Conservation (phyloP, 2,329 filamentous ascomycete species). For the Penicillium sp. region DNA sequence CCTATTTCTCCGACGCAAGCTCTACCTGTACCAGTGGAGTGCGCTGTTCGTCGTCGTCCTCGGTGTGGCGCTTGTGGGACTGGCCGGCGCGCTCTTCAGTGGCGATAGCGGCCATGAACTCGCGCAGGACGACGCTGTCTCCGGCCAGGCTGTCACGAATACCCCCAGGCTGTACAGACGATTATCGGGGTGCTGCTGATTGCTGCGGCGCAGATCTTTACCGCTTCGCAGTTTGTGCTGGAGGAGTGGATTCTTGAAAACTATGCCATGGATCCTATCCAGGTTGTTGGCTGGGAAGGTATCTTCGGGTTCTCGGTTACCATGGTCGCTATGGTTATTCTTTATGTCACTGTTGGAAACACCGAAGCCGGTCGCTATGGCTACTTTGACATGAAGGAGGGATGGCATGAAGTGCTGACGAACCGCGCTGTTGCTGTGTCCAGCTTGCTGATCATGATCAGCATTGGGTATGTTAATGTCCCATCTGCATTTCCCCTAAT, state of each 20-base stretch:
- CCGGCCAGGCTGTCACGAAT: constrained; percentile 37
- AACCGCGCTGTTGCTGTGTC: constrained; percentile 67
- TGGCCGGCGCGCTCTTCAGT: constrained; percentile 77
- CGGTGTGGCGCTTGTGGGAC: constrained; percentile 82
- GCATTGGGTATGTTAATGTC: constrained; percentile 68
- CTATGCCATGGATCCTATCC: constrained; percentile 75
- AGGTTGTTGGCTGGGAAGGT: constrained; percentile 94
- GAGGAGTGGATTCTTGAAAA: constrained; percentile 88
- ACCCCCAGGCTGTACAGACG: constrained; percentile 59
- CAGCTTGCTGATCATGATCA: constrained; percentile 90
- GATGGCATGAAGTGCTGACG: constrained; percentile 71
- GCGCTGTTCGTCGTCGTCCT: constrained; percentile 79
- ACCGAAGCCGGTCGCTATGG: constrained; percentile 70
- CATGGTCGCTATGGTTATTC: constrained; percentile 67
- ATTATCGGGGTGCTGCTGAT: constrained; percentile 84
- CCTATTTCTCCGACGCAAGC: constrained; percentile 71
- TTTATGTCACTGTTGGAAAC: constrained; percentile 71
- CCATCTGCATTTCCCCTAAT: constrained; percentile 1
- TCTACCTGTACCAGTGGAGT: constrained; percentile 88
- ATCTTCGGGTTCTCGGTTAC: constrained; percentile 84
- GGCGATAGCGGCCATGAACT: constrained; percentile 45
- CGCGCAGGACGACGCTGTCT: constrained; percentile 25
- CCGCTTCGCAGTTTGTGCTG: constrained; percentile 89
- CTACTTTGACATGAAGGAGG: constrained; percentile 86
- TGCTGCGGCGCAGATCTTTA: constrained; percentile 92